Conservation (phyloP, 441 rosid species). For the Brassica hybrid region DNA sequence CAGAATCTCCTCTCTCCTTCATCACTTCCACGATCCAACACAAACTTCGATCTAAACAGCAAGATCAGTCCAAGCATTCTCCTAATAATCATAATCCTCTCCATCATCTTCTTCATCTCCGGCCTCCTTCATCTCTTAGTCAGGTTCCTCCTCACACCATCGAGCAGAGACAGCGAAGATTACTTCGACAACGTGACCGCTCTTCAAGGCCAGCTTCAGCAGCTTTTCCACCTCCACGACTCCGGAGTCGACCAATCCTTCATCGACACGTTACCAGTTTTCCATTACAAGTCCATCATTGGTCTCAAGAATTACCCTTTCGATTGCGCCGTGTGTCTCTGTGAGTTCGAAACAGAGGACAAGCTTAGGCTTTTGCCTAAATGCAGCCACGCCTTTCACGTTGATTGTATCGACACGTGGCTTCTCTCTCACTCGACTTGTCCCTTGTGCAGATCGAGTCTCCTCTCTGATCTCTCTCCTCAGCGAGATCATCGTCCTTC, state of each 20-base stretch:
- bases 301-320: conserved; percentile 75
- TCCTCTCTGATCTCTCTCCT: conserved; percentile 72
- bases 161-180: conserved; percentile 67
- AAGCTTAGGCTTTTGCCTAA: conserved; percentile 48
- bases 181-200: conserved; percentile 67
- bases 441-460: conserved; percentile 79
- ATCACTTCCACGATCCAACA: conserved; percentile 14
- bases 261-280: conserved; percentile 74
- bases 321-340: conserved; percentile 95
- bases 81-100: conserved; percentile 49
- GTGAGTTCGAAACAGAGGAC: conserved; percentile 87
- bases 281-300: conserved; percentile 74
- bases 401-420: conserved; percentile 98
- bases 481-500: conserved; percentile 57
- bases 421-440: conserved; percentile 98
- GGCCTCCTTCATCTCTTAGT: conserved; percentile 80
- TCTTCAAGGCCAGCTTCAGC: conserved; percentile 95
- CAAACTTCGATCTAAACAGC: conserved; percentile 34
- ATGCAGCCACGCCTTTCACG: conserved; percentile 96
- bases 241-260: conserved; percentile 93
- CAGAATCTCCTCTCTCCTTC: conserved; percentile 28
- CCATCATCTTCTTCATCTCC: conserved; percentile 65
- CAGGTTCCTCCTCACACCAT: conserved; percentile 64
- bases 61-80: conserved; percentile 72
- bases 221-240: conserved; percentile 92